phyloP scores from a whole-genome alignment of 768 basidiomycete genomes.

The Albatrellus ellisii region DNA sequence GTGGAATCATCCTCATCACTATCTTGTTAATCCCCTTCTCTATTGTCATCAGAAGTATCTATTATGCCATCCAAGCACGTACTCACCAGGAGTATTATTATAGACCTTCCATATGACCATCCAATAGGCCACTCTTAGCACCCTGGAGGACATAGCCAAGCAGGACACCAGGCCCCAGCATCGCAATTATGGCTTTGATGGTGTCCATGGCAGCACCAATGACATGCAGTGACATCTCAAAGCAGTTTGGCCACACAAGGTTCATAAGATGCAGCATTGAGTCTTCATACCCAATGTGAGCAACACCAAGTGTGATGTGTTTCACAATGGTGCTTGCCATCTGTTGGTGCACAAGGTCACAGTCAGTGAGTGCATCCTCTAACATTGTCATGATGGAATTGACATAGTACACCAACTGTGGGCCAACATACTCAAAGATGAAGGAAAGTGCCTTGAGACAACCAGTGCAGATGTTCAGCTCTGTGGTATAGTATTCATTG shows the following conservation, averaged over 20 bases:
- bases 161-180: constrained; percentile 85
- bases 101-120: too few relatives aligned
- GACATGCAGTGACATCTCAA: constrained; percentile 96
- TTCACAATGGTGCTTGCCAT: constrained; percentile 98
- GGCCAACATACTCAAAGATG: constrained; percentile 98
- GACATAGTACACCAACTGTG: constrained; percentile 90
- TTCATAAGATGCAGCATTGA: constrained; percentile 97
- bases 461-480: constrained; percentile 96
- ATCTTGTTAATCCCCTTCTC: too few relatives aligned
- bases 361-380: constrained; percentile 95
- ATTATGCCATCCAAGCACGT: too few relatives aligned
- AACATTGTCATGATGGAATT: constrained; percentile 97
- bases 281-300: constrained; percentile 94
- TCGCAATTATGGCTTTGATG: constrained; percentile 93
- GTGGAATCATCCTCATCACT: too few relatives aligned
- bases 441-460: constrained; percentile 97
- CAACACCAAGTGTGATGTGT: constrained; percentile 92
- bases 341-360: constrained; percentile 96
- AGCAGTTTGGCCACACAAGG: constrained; percentile 97
- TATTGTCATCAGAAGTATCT: too few relatives aligned
- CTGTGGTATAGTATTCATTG: constrained; percentile 96
- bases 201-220: constrained; percentile 98
- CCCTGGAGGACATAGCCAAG: constrained; percentile 88
- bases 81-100: too few relatives aligned
- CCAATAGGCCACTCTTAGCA: too few relatives aligned